phyloP scores from a whole-genome alignment of 306 rosid species.

The Acacia melanoxylon region DNA sequence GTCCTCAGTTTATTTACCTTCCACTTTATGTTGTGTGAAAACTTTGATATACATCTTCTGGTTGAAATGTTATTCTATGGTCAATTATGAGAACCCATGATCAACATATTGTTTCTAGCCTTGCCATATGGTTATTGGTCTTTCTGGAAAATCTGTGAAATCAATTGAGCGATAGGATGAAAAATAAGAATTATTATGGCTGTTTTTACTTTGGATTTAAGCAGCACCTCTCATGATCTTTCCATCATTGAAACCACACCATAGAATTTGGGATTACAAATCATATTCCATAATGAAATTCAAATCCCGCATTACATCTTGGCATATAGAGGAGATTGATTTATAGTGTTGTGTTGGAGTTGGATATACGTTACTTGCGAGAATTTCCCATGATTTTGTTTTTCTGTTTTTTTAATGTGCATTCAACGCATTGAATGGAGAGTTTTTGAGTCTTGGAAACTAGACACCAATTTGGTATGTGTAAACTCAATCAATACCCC shows the following conservation, averaged over 20 bases:
- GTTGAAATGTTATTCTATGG: slow-evolving; percentile 7
- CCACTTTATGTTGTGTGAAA: background rate
- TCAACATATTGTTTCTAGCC: slow-evolving; percentile 1
- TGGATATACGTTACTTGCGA: too few relatives aligned
- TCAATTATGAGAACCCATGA: background rate
- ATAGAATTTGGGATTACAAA: background rate
- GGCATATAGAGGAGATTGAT: too few relatives aligned
- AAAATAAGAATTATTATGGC: background rate
- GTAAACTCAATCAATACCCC: too few relatives aligned
- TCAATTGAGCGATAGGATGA: background rate
- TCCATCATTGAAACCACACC: background rate
- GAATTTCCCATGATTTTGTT: too few relatives aligned
- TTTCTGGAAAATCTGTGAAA: background rate
- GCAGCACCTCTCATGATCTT: background rate
- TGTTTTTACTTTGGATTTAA: background rate
- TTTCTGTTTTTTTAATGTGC: too few relatives aligned
- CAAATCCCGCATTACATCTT: too few relatives aligned
- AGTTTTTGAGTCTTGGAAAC: too few relatives aligned
- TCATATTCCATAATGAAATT: too few relatives aligned
- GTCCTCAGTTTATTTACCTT: background rate
- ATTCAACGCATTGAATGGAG: too few relatives aligned
- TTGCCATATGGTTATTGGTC: background rate
- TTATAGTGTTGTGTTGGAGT: too few relatives aligned
- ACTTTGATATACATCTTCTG: background rate
- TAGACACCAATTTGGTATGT: too few relatives aligned